A percentile compares a stretch with the other conserved stretches of the same genome.
phyloP scores from a whole-genome alignment of 805 yeast genomes.

The Wickerhamomyces strasburgensis region DNA sequence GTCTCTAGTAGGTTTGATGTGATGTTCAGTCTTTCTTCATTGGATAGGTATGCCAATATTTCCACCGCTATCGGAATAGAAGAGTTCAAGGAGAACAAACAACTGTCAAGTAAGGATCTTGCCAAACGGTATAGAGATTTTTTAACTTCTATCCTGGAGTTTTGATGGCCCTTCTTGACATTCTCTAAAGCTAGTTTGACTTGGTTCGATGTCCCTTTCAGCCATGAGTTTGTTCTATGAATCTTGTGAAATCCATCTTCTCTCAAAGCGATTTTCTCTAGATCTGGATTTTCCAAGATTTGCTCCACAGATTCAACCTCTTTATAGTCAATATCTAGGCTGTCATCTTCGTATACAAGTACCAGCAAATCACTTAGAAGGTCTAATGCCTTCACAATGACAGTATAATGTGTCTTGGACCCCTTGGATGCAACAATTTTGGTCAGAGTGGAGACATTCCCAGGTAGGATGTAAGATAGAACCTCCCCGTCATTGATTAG shows the following conservation, averaged over 20 bases:
- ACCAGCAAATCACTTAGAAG: conserved; percentile 28
- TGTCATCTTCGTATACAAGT: conserved; percentile 39
- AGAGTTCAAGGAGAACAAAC: conserved; percentile 31
- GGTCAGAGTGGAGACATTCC: conserved; percentile 41
- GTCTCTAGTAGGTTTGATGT: conserved; percentile 5
- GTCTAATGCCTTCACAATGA: conserved; percentile 28
- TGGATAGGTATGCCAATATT: conserved; percentile 25
- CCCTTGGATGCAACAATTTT: conserved; percentile 33
- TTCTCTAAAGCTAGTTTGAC: conserved; percentile 38
- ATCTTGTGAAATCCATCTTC: conserved; percentile 19
- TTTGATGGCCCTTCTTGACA: conserved; percentile 21
- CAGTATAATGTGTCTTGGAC: conserved; percentile 32
- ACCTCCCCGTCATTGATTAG: conserved; percentile 42
- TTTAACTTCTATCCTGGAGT: conserved; percentile 31
- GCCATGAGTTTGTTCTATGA: conserved; percentile 49
- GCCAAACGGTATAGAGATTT: conserved; percentile 29
- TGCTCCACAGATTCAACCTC: conserved; percentile 19
- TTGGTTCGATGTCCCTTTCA: conserved; percentile 48
- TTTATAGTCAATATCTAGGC: conserved; percentile 25
- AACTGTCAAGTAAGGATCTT: conserved; percentile 26
- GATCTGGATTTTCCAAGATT: conserved; percentile 10
- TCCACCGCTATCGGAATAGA: conserved; percentile 35
- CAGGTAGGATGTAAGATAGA: conserved; percentile 46
- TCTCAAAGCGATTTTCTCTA: conserved; percentile 16
- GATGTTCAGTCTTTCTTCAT: conserved; percentile 13